Conservation (phyloP, 2,329 filamentous ascomycete species). For the Arthrobotrys pseudoclavata region DNA sequence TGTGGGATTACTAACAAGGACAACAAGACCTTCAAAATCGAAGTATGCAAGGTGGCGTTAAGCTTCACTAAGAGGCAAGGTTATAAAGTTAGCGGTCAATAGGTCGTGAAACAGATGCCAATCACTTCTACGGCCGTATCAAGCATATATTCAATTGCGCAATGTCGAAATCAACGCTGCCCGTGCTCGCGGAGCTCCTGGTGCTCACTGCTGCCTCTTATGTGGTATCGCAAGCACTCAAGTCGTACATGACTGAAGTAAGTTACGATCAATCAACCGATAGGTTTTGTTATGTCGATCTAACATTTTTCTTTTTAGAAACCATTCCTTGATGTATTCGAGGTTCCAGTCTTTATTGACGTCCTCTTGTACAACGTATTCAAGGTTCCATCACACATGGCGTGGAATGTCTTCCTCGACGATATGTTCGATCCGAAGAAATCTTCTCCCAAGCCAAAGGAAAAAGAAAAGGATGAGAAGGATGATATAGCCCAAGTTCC, state of each 20-base stretch:
- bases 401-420: slow-evolving; percentile 51
- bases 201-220: slow-evolving; percentile 48
- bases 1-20: slow-evolving; percentile 6
- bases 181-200: slow-evolving; percentile 55
- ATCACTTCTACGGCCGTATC: not conserved
- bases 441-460: slow-evolving; percentile 16
- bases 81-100: not conserved
- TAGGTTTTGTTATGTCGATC: not conserved
- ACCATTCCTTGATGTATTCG: slow-evolving; percentile 52
- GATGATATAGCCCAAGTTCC: not conserved
- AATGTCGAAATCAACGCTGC: slow-evolving; percentile 45
- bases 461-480: slow-evolving; percentile 18
- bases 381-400: slow-evolving; percentile 51
- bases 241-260: slow-evolving; percentile 42
- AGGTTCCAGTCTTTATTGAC: slow-evolving; percentile 47
- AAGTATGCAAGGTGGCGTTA: slow-evolving; percentile 24
- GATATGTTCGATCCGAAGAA: slow-evolving; percentile 51
- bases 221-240: slow-evolving; percentile 54
- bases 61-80: not conserved
- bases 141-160: not conserved
- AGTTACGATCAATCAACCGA: not conserved
- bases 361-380: slow-evolving; percentile 52
- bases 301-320: slow-evolving; percentile 25
- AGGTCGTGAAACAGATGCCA: not conserved
- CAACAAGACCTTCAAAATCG: not conserved